Base-by-base conservation (phyloP, 1,284 basidiomycete species). In the Gomphus bonarii region DNA sequence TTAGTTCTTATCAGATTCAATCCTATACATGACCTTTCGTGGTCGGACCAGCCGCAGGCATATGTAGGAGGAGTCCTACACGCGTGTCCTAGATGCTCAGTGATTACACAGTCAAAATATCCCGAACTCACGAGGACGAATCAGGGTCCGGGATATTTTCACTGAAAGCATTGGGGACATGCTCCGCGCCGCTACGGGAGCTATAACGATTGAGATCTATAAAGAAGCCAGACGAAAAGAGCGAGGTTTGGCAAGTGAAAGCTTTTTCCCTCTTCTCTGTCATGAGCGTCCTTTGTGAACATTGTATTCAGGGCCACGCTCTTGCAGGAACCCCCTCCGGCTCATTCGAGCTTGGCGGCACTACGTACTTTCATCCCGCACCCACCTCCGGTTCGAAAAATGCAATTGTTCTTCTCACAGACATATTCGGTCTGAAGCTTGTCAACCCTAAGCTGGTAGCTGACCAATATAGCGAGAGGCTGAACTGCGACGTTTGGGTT, bases 361-460 rank as follows among this genome's bases (percentile, higher is more conserved):
- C 53, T 14, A 58, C 60, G 4, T 63, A 63, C 42, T 63, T 60
- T 53, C 33, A 59, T 31, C 36, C 60, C 1, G 60, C 55, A 2
- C 30, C 58, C 5, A 56, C 54, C 20, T 22, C 46, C 16, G 40
- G 40, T 30, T 58, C 52, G 31, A 68, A 64, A 50, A 60, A 63
- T 11, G 80, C 80, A 7, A 65, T 85, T 35, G 66, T 88, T 14
- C 66, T 82, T 11, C 69, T 83, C 48, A 81, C 79, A 7, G 84
- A 88, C 63, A 75, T 71, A 1, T 85, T 84, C 61, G 81, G 81
- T 0, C 70, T 84, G 10, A 66, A 68, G 0, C 64, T 84, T 20
- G 73, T 74, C 46, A 86, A 85, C 65, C 72, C 72, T 63, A 85
- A 82, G 64, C 71, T 88, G 56, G 70, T 87, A 7, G 83, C 85